phyloP scores from a whole-genome alignment of 1,284 basidiomycete genomes.

The Ceraceosorus guamensis region DNA sequence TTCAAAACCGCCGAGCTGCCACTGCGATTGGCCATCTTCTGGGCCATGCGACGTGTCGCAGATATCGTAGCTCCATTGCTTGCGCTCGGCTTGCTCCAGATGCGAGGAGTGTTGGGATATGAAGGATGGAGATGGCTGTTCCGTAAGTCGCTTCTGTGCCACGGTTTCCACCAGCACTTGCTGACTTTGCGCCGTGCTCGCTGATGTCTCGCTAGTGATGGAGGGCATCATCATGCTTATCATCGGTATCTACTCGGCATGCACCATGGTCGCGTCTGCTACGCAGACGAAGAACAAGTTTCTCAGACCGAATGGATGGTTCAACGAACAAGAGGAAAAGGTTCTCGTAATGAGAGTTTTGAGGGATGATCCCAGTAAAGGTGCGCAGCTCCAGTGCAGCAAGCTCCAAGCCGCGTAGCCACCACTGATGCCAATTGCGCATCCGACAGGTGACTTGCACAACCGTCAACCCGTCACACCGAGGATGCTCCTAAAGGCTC shows the following conservation, averaged over 20 bases:
- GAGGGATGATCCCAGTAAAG: constrained; percentile 61
- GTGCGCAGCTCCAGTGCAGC: too few relatives aligned
- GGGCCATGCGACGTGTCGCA: constrained; percentile 58
- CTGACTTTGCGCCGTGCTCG: constrained; percentile 43
- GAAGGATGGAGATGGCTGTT: constrained; percentile 50
- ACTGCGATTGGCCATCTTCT: constrained; percentile 61
- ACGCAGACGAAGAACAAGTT: constrained; percentile 27
- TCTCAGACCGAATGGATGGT: constrained; percentile 5
- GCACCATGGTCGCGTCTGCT: constrained; percentile 63
- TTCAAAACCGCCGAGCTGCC: constrained; percentile 52
- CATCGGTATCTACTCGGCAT: constrained; percentile 61
- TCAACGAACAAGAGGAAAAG: constrained; percentile 7
- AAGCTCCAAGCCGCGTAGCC: too few relatives aligned
- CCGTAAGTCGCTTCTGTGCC: constrained; percentile 37
- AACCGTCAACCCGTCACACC: too few relatives aligned
- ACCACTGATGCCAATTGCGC: too few relatives aligned
- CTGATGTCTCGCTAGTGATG: constrained; percentile 13
- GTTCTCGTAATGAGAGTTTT: constrained; percentile 54
- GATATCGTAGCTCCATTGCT: constrained; percentile 59
- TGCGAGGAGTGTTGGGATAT: constrained; percentile 57
- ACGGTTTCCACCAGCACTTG: constrained; percentile 60
- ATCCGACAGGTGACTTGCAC: too few relatives aligned
- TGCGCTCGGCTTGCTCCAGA: constrained; percentile 59
- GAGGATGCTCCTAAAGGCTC: background rate
- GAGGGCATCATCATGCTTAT: constrained; percentile 42